These are phyloP conservation scores for Colletotrichum musae DNA, from an alignment of 2,329 filamentous ascomycete species.

Conservation along the genomic window DNA sequence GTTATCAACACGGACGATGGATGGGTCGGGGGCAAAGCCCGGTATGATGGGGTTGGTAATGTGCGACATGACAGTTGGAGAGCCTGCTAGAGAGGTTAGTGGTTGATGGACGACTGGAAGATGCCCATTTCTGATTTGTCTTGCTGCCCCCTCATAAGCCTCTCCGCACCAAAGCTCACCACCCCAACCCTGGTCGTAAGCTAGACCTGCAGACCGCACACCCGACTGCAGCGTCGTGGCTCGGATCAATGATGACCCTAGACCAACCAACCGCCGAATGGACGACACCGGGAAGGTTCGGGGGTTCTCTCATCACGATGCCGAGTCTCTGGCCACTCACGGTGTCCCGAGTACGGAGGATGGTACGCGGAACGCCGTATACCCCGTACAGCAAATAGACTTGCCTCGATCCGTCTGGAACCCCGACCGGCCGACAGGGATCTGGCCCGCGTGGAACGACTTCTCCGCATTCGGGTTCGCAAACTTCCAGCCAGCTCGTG, in stretches of 20 bases:
- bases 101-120: too few species aligned
- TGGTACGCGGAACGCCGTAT: background rate
- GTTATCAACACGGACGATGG: slow-evolving; percentile 46
- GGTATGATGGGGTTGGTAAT: slow-evolving; percentile 48
- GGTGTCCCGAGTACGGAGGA: background rate
- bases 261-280: too few species aligned
- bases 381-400: background rate
- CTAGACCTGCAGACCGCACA: background rate
- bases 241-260: background rate
- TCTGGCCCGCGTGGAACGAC: background rate
- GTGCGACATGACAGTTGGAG: background rate
- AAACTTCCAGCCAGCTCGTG: too few species aligned
- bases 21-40: slow-evolving; percentile 50
- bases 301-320: background rate
- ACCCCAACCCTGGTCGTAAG: background rate
- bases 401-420: background rate
- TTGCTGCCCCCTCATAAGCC: too few species aligned
- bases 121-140: too few species aligned
- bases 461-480: background rate
- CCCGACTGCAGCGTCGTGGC: background rate
- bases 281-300: background rate
- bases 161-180: background rate
- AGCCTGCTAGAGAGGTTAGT: background rate
- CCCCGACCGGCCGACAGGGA: background rate
- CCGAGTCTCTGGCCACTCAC: background rate